These are phyloP conservation scores for Ceratopteris richardii DNA, from an alignment of 75 land plant species.

Conservation along the genomic window DNA sequence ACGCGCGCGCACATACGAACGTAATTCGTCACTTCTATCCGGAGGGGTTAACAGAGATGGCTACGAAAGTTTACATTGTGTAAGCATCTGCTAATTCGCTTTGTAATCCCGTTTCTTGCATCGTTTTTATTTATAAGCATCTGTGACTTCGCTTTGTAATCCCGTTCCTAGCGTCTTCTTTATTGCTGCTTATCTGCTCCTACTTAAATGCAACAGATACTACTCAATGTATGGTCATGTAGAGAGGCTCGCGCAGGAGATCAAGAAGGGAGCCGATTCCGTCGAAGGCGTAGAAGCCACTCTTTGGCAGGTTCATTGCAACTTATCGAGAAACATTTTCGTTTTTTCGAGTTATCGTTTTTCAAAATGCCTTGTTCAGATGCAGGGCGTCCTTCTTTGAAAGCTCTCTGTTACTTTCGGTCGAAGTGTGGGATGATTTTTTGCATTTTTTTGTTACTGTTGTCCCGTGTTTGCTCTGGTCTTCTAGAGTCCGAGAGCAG, in stretches of 20 bases:
- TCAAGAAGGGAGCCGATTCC: slow-evolving; percentile 80
- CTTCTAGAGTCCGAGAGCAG: no score
- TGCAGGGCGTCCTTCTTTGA: no score
- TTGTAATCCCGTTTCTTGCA: not conserved
- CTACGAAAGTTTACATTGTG: slow-evolving; percentile 43
- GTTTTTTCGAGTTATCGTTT: not conserved
- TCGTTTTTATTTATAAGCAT: not conserved
- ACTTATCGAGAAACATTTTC: not conserved
- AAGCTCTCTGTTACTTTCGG: no score
- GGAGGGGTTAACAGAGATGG: slow-evolving; percentile 9
- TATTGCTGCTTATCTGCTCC: slow-evolving; percentile 5
- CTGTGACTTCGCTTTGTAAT: not conserved
- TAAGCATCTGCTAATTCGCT: slow-evolving; percentile 11
- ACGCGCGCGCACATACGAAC: no score
- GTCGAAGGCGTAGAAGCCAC: slow-evolving; percentile 91
- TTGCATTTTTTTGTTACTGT: no score
- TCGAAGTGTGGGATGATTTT: no score
- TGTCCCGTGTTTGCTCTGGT: no score
- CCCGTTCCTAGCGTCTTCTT: not conserved
- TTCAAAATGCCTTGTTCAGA: no score
- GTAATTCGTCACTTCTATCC: not conserved
- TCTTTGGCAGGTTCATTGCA: slow-evolving; percentile 63
- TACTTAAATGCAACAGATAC: slow-evolving; percentile 32
- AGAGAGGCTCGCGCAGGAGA: slow-evolving; percentile 77
- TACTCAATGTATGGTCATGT: slow-evolving; percentile 95